Evolutionary conservation across 2,329 filamentous ascomycete genomes (phyloP), one percentile per base, ranked within the genome.

Genomic region (Fusarium sarcochroum): DNA sequence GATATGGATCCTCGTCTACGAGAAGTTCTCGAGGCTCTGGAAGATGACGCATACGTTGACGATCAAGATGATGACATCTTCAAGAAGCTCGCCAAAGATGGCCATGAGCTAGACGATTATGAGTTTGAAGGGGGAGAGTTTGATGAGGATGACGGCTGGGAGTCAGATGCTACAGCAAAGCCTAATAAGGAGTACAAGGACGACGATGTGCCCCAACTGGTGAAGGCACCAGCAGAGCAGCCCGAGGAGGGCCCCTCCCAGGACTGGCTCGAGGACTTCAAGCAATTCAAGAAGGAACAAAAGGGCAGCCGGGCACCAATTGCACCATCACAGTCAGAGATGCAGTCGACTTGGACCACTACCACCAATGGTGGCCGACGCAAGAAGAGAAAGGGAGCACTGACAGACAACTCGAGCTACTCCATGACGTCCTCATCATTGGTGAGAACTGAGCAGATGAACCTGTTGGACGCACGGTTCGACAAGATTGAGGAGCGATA

Each of bases 1-100:
- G 94, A 98, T 76, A 98, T 99, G 96, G 97, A 99, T 75, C 94
- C 94, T 3, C 87, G 95, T 38, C 79, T 99, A 71, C 88, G 96
- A 45, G 96, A 99, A 79, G 94, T 94, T 7, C 82, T 99, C 23
- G 94, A 98, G 80, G 96, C 96, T 13, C 82, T 99, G 30, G 96
- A 99, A 48, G 96, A 99, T 75, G 96, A 99, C 23, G 95, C 92
- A 4, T 99, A 93, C 76, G 94, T 99, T 3, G 95, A 92, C 8
- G 89, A 95, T 34, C 92, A 94, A 21, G 88, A 95, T 35, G 93
- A 96, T n/a, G 92, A 96, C 56, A 81, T 98, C 51, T 98, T 99
- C 79, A 88, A 87, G 44, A 81, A 90, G 69, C 81, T 97, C 44
- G 89, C 93, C 20, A 83, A 87, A 74, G 89, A 91, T 57, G 89